Evolutionary conservation across 2,329 filamentous ascomycete genomes (phyloP).

Genomic region (Calonectria henricotiae): DNA sequence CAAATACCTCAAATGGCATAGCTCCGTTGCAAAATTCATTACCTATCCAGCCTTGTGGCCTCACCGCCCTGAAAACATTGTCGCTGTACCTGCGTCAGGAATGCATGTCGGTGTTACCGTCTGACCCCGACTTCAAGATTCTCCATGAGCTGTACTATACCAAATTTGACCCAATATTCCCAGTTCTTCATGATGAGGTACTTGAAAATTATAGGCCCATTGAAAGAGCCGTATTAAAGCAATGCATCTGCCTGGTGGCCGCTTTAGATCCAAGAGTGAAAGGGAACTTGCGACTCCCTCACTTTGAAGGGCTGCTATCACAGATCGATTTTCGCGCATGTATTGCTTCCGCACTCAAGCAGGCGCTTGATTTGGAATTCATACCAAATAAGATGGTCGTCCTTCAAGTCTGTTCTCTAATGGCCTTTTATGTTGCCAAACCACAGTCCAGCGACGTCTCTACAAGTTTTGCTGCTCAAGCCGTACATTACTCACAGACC

Average conservation of each 20-base stretch:
- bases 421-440: constrained; percentile 32
- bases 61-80: background rate
- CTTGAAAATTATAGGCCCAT: constrained; percentile 9
- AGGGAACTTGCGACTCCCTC: constrained; percentile 19
- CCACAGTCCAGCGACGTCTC: constrained; percentile 25
- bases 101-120: constrained; percentile 33
- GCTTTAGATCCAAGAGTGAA: constrained; percentile 18
- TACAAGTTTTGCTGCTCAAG: constrained; percentile 19
- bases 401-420: constrained; percentile 21
- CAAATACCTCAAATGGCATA: background rate
- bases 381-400: constrained; percentile 30
- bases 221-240: constrained; percentile 19
- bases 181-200: constrained; percentile 8
- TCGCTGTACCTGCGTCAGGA: constrained; percentile 12
- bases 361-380: constrained; percentile 21
- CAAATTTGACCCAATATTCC: constrained; percentile 27
- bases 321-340: constrained; percentile 24
- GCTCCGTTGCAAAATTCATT: background rate
- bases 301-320: background rate
- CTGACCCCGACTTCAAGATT: constrained; percentile 8
- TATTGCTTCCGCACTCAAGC: constrained; percentile 21
- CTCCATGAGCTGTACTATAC: constrained; percentile 20
- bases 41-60: background rate
- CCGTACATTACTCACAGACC: constrained; percentile 27
- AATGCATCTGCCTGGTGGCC: constrained; percentile 28